These are phyloP conservation scores for Debaryomyces singareniensis DNA, from an alignment of 1,139 yeast genomes.

Conservation along the genomic window DNA sequence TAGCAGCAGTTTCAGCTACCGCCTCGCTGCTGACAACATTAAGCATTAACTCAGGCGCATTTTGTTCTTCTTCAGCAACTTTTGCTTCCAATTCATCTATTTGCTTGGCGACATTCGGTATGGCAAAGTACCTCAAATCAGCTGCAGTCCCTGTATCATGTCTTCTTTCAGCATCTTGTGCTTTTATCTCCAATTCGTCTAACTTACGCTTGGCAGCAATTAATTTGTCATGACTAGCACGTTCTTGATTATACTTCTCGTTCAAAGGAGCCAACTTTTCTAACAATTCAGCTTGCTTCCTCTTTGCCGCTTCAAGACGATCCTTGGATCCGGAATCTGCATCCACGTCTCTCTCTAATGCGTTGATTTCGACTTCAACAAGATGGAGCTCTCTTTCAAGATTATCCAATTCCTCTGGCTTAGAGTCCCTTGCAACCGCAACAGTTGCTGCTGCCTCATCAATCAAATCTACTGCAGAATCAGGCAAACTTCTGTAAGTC, in stretches of 20 bases:
- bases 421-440: constrained; percentile 96
- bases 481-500: constrained; percentile 94
- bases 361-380: constrained; percentile 91
- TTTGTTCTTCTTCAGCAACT: constrained; percentile 70
- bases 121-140: constrained; percentile 92
- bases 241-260: constrained; percentile 81
- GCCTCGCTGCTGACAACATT: constrained; percentile 92
- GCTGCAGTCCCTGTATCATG: constrained; percentile 94
- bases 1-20: constrained; percentile 95
- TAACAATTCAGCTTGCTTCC: constrained; percentile 74
- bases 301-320: constrained; percentile 71
- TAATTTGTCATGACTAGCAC: constrained; percentile 85
- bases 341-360: constrained; percentile 91
- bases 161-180: constrained; percentile 94
- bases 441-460: constrained; percentile 98
- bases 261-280: constrained; percentile 83
- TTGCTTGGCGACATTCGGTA: constrained; percentile 80
- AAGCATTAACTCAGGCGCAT: constrained; percentile 60
- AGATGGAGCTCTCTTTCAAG: constrained; percentile 89
- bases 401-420: constrained; percentile 93
- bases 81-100: constrained; percentile 69
- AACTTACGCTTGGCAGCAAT: constrained; percentile 83
- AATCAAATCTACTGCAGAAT: constrained; percentile 93
- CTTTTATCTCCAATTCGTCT: constrained; percentile 89
- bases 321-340: constrained; percentile 85